Conservation (phyloP, 495 filamentous ascomycete species). For the Diplogelasinospora grovesii region DNA sequence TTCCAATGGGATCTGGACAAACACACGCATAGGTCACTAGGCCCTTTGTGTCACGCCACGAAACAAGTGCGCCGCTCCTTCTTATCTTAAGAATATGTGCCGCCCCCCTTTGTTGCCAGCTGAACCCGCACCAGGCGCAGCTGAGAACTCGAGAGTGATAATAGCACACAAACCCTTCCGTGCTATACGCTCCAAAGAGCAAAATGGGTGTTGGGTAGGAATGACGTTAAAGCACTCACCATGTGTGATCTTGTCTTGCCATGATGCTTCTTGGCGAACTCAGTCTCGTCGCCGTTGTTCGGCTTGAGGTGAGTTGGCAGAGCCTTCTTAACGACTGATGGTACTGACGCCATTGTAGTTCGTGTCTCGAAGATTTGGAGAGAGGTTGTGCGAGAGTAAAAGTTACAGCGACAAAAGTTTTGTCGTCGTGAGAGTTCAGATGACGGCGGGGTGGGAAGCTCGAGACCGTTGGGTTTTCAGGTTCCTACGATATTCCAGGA, state of each 20-base stretch:
- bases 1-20: no score
- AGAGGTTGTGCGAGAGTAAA: neutral
- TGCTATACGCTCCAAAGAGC: no score
- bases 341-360: slow-evolving; percentile 62
- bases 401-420: slow-evolving; percentile 1
- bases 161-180: no score
- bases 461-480: slow-evolving; percentile 1
- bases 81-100: no score
- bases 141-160: no score
- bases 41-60: no score
- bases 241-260: slow-evolving; percentile 94
- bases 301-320: slow-evolving; percentile 77
- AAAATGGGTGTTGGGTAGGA: no score
- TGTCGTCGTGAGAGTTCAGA: slow-evolving; percentile 1
- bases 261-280: slow-evolving; percentile 68
- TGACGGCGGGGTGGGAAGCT: slow-evolving; percentile 6
- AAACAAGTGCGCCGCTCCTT: no score
- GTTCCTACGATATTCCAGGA: slow-evolving; percentile 11
- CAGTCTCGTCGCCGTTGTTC: slow-evolving; percentile 45
- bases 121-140: no score
- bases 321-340: slow-evolving; percentile 54
- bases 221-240: slow-evolving; percentile 69
- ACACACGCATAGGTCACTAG: no score
- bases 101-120: no score
- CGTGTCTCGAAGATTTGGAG: slow-evolving; percentile 5